Evolutionary conservation across 306 rosid species (phyloP), one percentile per base, ranked within the genome.

Genomic region (Aeschynomene evenia): DNA sequence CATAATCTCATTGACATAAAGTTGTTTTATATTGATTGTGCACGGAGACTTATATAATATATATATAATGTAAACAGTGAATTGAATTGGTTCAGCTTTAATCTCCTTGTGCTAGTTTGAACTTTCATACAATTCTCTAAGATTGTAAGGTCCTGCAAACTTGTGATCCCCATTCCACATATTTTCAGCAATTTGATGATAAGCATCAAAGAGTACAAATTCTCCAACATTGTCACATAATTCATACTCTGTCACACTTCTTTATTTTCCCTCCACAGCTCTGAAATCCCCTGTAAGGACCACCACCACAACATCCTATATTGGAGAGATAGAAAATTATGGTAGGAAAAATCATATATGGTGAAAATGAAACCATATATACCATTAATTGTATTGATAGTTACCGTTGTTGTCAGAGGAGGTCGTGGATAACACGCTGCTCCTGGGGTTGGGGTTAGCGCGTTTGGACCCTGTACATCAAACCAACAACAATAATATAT

Each of bases 381-480:
- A 39, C 12, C 14, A 10, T 39, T 5, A 39, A 39, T 39, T 39
- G n/a, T n/a, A n/a, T n/a, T n/a, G n/a, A n/a, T 62, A 33, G 62
- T 82, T 79, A 91, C 86, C 82, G 88, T 34, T 26, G 89, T 54
- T 36, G 85, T 64, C 68, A 89, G 82, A 61, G n/a, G n/a, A n/a
- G 91, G 80, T 8, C 73, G 88, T 45, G 91, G 83, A 74, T 85
- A 91, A 45, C 83, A 87, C 23, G 86, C 90, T 26, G 91, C 79
- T 81, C 87, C 91, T 74, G 87, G 79, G 18, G 83, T 79, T n/a
- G n/a, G n/a, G n/a, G n/a, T n/a, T 74, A 76, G 68, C 20, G 76
- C 79, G 11, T 81, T 81, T 31, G 85, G 84, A 71, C 68, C 89
- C 98, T 91, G 73, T n/a, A n/a, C 68, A 45, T 61, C 46, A 77